phyloP scores from a whole-genome alignment of 2,329 filamentous ascomycete genomes.

The Ilyonectria mors-panacis region DNA sequence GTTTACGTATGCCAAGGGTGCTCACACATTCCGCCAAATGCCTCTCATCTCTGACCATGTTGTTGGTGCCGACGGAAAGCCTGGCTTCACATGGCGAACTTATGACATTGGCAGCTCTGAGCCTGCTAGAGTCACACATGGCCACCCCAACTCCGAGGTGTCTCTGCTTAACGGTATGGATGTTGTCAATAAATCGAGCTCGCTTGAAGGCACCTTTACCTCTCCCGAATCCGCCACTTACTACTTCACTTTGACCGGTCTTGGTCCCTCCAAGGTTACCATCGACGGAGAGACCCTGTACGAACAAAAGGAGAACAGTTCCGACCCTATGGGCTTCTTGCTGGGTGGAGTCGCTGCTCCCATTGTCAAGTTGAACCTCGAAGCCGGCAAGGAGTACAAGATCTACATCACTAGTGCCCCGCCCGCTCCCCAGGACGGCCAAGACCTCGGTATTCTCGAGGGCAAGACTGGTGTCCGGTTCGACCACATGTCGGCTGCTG shows the following conservation, averaged over 20 bases:
- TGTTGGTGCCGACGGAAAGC: conserved; percentile 42
- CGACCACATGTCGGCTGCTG: conserved; percentile 17
- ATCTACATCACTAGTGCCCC: conserved; percentile 17
- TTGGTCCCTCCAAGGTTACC: conserved; percentile 44
- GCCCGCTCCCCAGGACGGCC: conserved; percentile 9
- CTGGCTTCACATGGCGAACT: conserved; percentile 45
- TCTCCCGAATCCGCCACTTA: conserved; percentile 44
- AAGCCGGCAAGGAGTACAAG: conserved; percentile 21
- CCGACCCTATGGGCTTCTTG: conserved; percentile 50
- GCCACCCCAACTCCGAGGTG: conserved; percentile 39
- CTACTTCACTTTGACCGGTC: conserved; percentile 46
- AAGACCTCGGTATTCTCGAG: conserved; percentile 30
- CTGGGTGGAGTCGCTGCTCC: conserved; percentile 43
- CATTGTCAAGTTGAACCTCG: conserved; percentile 65
- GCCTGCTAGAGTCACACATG: conserved; percentile 36
- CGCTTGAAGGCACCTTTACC: conserved; percentile 45
- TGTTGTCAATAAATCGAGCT: conserved; percentile 31
- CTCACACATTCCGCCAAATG: conserved; percentile 35
- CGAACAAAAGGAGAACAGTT: conserved; percentile 45
- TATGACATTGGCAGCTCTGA: conserved; percentile 38
- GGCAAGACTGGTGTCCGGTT: conserved; percentile 27
- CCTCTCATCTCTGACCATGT: conserved; percentile 36
- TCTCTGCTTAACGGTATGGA: conserved; percentile 25
- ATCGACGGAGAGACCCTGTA: conserved; percentile 45
- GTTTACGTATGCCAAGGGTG: conserved; percentile 42